phyloP scores from a whole-genome alignment of 345 rosid genomes.

The Durio zibethinus region DNA sequence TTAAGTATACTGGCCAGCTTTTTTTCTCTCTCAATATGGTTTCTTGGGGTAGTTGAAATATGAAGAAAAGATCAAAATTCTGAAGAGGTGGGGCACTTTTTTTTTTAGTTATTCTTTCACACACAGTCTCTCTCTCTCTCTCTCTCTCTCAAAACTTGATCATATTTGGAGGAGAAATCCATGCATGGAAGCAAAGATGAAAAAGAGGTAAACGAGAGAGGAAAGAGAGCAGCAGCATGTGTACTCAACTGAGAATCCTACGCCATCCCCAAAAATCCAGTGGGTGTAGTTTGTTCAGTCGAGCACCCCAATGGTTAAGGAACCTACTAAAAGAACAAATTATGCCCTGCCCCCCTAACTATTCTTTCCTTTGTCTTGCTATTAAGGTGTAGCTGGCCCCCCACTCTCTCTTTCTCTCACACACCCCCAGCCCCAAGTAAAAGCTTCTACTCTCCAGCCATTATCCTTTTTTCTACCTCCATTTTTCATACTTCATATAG shows the following conservation, averaged over 20 bases:
- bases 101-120: too few species aligned
- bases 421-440: conserved; percentile 12
- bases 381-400: not conserved
- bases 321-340: conserved; percentile 12
- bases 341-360: conserved; percentile 31
- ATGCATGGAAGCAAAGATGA: conserved; percentile 62
- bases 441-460: conserved; percentile 21
- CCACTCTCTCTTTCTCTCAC: conserved; percentile 1
- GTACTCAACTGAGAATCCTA: conserved; percentile 43
- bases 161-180: conserved; percentile 59
- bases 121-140: not conserved
- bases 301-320: conserved; percentile 20
- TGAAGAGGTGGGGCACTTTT: conserved; percentile 14
- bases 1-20: not conserved
- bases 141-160: not conserved
- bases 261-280: conserved; percentile 31
- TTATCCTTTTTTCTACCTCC: not conserved
- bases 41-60: conserved; percentile 24
- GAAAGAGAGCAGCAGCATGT: conserved; percentile 42
- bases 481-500: not conserved
- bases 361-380: conserved; percentile 48
- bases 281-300: conserved; percentile 27
- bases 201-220: conserved; percentile 22
- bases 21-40: conserved; percentile 2
- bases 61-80: conserved; percentile 23